These are phyloP conservation scores for Coemansia sp. DNA, from an alignment of 192 early-diverging fungal genomes.

Conservation along the genomic window DNA sequence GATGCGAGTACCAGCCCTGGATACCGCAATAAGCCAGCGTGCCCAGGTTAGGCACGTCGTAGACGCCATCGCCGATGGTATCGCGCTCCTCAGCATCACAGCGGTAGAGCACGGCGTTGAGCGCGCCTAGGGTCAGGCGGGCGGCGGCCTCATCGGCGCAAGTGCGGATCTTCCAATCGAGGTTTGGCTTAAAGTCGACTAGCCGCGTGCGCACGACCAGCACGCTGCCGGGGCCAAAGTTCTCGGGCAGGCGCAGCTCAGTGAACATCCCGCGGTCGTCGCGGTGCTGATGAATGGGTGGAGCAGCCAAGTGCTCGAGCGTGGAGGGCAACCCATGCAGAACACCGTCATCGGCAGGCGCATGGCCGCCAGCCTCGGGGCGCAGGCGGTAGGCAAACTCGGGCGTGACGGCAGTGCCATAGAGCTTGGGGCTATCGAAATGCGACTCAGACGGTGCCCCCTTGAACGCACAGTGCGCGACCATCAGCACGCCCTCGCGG, in stretches of 20 bases:
- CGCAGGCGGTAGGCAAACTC: slow-evolving; percentile 61
- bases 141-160: slow-evolving; percentile 67
- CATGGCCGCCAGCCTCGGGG: slow-evolving; percentile 18
- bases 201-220: slow-evolving; percentile 66
- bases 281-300: slow-evolving; percentile 42
- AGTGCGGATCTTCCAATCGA: slow-evolving; percentile 61
- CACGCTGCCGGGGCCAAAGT: slow-evolving; percentile 87
- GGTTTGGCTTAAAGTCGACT: slow-evolving; percentile 55
- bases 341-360: slow-evolving; percentile 27
- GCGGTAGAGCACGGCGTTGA: slow-evolving; percentile 86
- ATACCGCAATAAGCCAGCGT: slow-evolving; percentile 85
- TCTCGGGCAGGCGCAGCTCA: slow-evolving; percentile 60
- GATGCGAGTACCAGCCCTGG: slow-evolving; percentile 86
- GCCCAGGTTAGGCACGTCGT: slow-evolving; percentile 89
- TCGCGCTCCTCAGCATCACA: slow-evolving; percentile 89
- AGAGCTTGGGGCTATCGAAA: slow-evolving; percentile 61
- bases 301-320: slow-evolving; percentile 56
- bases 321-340: slow-evolving; percentile 62
- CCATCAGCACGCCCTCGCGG: slow-evolving; percentile 88
- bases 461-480: slow-evolving; percentile 85
- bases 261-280: slow-evolving; percentile 61
- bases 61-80: slow-evolving; percentile 73
- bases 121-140: slow-evolving; percentile 63
- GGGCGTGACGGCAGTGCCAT: slow-evolving; percentile 58
- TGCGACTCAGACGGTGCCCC: slow-evolving; percentile 31